Conservation (phyloP, 176 grass and related monocot species). For the Triticum aestivum region DNA sequence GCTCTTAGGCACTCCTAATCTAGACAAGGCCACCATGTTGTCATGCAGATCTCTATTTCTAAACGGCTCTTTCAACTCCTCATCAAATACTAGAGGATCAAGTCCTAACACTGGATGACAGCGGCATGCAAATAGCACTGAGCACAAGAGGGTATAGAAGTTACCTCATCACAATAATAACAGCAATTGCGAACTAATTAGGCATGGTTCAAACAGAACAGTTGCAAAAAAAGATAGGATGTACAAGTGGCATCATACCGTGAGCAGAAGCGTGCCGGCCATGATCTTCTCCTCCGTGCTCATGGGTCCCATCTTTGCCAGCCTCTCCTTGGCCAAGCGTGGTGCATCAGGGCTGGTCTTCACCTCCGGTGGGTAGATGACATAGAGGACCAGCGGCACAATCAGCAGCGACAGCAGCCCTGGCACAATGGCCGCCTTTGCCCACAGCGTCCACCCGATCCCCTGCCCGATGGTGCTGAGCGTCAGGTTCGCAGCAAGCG, state of each 20-base stretch:
- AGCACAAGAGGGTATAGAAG: neutral
- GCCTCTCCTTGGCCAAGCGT: slow-evolving; percentile 74
- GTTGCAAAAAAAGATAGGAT: neutral
- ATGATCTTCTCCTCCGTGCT: slow-evolving; percentile 81
- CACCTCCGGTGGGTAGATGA: slow-evolving; percentile 87
- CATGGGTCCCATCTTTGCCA: slow-evolving; percentile 92
- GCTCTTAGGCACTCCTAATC: neutral
- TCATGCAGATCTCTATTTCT: neutral
- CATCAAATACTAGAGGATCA: neutral
- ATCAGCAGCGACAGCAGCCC: slow-evolving; percentile 73
- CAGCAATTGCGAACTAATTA: neutral
- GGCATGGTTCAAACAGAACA: neutral
- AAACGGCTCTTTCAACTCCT: neutral
- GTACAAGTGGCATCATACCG: slow-evolving; percentile 44
- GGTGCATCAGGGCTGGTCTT: slow-evolving; percentile 88
- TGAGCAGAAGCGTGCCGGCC: slow-evolving; percentile 74
- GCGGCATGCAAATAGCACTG: neutral
- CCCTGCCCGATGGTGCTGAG: slow-evolving; percentile 57
- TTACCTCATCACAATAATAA: neutral
- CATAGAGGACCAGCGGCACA: slow-evolving; percentile 77
- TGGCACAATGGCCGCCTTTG: slow-evolving; percentile 80
- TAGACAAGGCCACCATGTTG: neutral
- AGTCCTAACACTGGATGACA: neutral
- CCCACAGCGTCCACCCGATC: slow-evolving; percentile 98
- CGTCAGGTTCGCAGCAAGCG: slow-evolving; percentile 85